Evolutionary conservation across 768 basidiomycete genomes (phyloP).

Genomic region (Pholiota conissans): DNA sequence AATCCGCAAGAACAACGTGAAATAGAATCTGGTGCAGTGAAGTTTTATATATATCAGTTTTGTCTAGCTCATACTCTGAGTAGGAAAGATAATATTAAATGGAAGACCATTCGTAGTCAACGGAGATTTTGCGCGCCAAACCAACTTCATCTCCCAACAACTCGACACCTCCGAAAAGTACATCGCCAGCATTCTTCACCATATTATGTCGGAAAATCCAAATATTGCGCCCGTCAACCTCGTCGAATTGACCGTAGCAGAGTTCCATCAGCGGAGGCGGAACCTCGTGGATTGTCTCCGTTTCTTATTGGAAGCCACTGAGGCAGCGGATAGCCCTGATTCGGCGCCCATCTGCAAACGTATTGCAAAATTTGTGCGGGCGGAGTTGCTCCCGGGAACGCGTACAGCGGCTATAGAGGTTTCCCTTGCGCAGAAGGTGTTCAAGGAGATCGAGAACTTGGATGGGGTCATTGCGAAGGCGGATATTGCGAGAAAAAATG

Average conservation of each 20-base stretch:
- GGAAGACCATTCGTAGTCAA: conserved; percentile 74
- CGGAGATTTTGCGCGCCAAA: conserved; percentile 76
- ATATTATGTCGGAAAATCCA: conserved; percentile 62
- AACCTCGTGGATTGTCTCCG: conserved; percentile 71
- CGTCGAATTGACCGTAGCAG: conserved; percentile 65
- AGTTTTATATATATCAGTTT: neutral
- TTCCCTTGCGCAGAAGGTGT: conserved; percentile 53
- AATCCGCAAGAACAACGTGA: conserved; percentile 68
- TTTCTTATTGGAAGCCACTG: conserved; percentile 66
- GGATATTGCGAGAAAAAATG: conserved; percentile 60
- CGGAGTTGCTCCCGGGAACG: conserved; percentile 49
- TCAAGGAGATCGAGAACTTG: conserved; percentile 63
- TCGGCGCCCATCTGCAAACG: conserved; percentile 50
- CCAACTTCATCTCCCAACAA: conserved; percentile 76
- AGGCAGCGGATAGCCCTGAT: conserved; percentile 43
- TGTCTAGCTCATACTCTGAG: neutral
- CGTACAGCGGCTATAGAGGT: conserved; percentile 35
- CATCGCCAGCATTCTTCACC: conserved; percentile 66
- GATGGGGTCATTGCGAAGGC: conserved; percentile 53
- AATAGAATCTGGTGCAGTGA: conserved; percentile 58
- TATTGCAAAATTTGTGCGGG: conserved; percentile 53
- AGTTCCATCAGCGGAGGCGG: conserved; percentile 70
- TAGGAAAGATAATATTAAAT: conserved; percentile 68
- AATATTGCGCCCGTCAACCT: conserved; percentile 57
- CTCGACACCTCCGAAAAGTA: conserved; percentile 84